Evolutionary conservation across 2,329 filamentous ascomycete genomes (phyloP).

Genomic region (Talaromyces albobiverticillius): DNA sequence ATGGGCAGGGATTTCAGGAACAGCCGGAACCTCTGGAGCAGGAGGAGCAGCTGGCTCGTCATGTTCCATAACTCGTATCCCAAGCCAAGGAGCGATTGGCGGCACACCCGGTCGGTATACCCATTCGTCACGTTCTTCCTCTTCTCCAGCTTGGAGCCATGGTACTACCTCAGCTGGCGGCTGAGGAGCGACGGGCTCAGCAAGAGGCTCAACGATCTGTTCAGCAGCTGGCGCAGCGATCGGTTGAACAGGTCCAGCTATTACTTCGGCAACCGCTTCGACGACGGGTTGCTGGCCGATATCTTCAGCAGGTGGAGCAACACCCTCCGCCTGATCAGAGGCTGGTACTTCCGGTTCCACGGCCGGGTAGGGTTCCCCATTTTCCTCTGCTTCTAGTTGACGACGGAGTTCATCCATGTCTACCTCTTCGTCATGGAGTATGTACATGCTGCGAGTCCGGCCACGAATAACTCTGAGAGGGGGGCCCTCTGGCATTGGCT

Average conservation of each 20-base stretch:
- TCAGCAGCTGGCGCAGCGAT: too few relatives aligned
- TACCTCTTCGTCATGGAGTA: neutral
- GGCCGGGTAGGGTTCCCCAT: neutral
- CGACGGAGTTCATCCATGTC: neutral
- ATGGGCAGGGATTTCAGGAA: neutral
- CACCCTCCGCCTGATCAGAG: neutral
- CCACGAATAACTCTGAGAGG: neutral
- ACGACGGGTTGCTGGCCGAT: neutral
- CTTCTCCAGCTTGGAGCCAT: neutral
- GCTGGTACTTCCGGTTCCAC: neutral
- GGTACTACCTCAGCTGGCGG: neutral
- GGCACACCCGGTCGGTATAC: neutral
- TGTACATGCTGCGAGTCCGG: neutral
- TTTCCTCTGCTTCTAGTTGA: neutral
- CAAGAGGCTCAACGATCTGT: neutral
- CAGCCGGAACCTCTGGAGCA: neutral
- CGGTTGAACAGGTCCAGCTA: neutral
- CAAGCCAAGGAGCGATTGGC: neutral
- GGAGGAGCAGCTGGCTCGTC: too few relatives aligned
- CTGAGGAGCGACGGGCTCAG: neutral
- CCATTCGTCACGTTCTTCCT: neutral
- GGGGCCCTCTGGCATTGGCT: neutral
- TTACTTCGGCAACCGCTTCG: neutral
- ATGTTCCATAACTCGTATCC: neutral
- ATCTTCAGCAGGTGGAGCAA: neutral